Base-by-base conservation (phyloP, 306 rosid genomes). In the Astragalus glycyphyllos region DNA sequence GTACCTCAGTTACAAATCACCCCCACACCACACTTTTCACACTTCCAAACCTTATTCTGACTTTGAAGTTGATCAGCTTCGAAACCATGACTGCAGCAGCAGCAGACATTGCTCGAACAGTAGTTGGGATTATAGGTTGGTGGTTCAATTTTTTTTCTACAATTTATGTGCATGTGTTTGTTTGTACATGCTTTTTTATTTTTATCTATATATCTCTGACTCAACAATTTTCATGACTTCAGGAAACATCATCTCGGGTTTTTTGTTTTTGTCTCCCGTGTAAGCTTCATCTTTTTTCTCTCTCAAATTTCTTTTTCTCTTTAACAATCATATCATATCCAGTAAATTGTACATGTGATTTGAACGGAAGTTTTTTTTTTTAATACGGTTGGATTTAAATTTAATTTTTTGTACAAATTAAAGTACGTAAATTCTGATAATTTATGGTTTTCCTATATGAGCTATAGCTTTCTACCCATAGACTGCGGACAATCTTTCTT, bases 211-310 rank as follows among this genome's bases (percentile, higher is more conserved):
- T 57, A 1, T 71, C 26, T 58, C 1, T 47, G 7, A 55, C 45
- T 40, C 12, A n/a, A 0, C 2, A 7, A 5, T 16, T 73, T 71
- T 57, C 35, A 69, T 63, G 16, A 71, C 64, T 83, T 40, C 97
- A 95, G 99, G 99, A 79, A 94, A 94, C 78, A 37, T 85, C 49
- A 94, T 87, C 73, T 65, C 99, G 0, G 83, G 83, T 65, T 81
- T 75, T 84, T 40, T 91, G 86, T 94, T 94, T 83, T 48, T 89
- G 77, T 87, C 96, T 11, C 97, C 96, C 1, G 65, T 82, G 99
- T 94, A 91, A 91, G 96, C 42, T 58, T 34, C 10, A 8, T 11
- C n/a, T n/a, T 4, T 63, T 63, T 44, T 58, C 42, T 26, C 16
- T 41, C 12, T 29, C 31, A 9, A 53, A 23, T 9, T 15, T 11